These are phyloP conservation scores for Beauveria rudraprayagi DNA, from an alignment of 2,329 filamentous ascomycete species.

Conservation along the genomic window DNA sequence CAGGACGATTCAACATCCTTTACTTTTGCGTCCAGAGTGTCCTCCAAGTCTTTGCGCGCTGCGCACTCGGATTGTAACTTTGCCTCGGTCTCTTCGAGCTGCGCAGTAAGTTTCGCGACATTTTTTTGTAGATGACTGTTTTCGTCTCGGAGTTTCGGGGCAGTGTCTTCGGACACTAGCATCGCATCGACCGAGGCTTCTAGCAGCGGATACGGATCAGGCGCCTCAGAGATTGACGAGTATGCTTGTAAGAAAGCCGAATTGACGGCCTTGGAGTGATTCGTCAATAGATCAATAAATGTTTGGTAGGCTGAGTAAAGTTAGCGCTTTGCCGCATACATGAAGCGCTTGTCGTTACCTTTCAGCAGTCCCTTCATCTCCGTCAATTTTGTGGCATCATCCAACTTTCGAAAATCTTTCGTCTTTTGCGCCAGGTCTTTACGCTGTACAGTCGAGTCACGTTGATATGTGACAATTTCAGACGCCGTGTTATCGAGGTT, in stretches of 20 bases:
- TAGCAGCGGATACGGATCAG: slow-evolving; percentile 90
- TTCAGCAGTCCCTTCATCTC: slow-evolving; percentile 89
- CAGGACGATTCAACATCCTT: slow-evolving; percentile 88
- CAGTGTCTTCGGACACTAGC: slow-evolving; percentile 81
- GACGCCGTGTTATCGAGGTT: slow-evolving; percentile 89
- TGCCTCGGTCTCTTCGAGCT: slow-evolving; percentile 75
- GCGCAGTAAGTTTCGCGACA: slow-evolving; percentile 64
- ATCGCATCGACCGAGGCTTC: slow-evolving; percentile 95
- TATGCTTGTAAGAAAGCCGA: slow-evolving; percentile 90
- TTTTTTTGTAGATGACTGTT: slow-evolving; percentile 80
- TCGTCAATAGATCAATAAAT: slow-evolving; percentile 93
- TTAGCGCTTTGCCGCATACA: slow-evolving; percentile 9
- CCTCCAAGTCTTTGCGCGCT: slow-evolving; percentile 67
- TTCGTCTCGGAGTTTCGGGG: slow-evolving; percentile 83
- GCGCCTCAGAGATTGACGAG: slow-evolving; percentile 86
- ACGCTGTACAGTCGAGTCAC: slow-evolving; percentile 89
- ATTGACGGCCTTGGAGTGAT: slow-evolving; percentile 90
- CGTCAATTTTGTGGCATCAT: slow-evolving; percentile 75
- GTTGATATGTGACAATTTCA: slow-evolving; percentile 86
- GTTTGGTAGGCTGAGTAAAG: slow-evolving; percentile 71
- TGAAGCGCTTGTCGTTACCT: slow-evolving; percentile 38
- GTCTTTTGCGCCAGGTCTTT: slow-evolving; percentile 99
- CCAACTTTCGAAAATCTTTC: slow-evolving; percentile 92
- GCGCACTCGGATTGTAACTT: slow-evolving; percentile 71
- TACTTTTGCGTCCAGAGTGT: slow-evolving; percentile 66